These are phyloP conservation scores for Pichia exigua DNA, from an alignment of 805 yeast species.

Conservation along the genomic window DNA sequence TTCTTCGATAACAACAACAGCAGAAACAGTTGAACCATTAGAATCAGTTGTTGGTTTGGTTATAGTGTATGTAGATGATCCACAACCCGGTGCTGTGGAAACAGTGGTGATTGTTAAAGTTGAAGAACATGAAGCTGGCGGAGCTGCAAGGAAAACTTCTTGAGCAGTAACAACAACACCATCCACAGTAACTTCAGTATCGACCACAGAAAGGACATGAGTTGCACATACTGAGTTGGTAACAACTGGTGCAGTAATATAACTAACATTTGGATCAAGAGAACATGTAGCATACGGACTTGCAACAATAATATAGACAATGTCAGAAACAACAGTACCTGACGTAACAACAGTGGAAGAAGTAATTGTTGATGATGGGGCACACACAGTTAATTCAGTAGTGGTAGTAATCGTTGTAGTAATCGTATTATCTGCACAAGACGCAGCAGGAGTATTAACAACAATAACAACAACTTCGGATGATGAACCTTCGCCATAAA, in stretches of 20 bases:
- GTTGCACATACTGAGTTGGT: background rate
- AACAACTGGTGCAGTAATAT: background rate
- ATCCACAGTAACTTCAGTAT: background rate
- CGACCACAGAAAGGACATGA: background rate
- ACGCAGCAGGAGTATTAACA: too few relatives aligned
- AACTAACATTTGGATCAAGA: background rate
- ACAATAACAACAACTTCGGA: too few relatives aligned
- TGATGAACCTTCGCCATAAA: too few relatives aligned
- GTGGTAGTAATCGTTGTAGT: background rate
- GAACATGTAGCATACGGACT: background rate
- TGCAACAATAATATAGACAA: background rate
- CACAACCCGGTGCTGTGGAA: conserved; percentile 1
- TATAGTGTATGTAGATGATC: conserved; percentile 1
- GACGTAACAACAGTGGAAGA: background rate
- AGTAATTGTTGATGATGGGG: background rate
- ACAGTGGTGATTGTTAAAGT: background rate
- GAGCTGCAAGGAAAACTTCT: background rate
- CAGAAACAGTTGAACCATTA: background rate
- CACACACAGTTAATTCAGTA: background rate
- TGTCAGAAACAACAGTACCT: background rate
- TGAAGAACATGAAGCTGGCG: background rate
- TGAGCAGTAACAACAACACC: background rate
- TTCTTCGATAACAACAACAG: conserved; percentile 1
- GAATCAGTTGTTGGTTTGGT: background rate
- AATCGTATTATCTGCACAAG: background rate